Evolutionary conservation across 164 flowering plant genomes (phyloP).

Genomic region (Protea cynaroides): DNA sequence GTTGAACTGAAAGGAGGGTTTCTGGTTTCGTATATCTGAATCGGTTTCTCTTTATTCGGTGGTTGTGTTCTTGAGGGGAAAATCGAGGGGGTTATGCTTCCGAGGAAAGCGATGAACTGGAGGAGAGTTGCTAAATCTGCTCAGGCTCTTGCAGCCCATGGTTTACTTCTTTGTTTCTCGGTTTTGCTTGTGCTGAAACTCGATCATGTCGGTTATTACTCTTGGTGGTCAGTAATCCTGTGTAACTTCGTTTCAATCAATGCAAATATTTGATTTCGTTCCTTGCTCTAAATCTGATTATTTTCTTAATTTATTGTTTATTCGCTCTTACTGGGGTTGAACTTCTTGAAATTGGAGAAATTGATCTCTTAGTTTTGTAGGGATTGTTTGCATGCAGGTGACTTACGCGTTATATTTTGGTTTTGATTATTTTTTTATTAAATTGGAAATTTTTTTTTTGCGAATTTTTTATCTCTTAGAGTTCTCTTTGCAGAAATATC

Average conservation of each 20-base stretch:
- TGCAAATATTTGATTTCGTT: neutral
- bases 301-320: no score
- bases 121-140: constrained; percentile 61
- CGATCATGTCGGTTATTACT: constrained; percentile 43
- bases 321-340: neutral
- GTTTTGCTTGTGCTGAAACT: constrained; percentile 72
- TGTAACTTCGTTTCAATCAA: neutral
- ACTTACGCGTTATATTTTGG: neutral
- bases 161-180: constrained; percentile 62
- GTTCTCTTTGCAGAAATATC: no score
- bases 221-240: constrained; percentile 68
- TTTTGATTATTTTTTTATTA: neutral
- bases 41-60: neutral
- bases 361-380: neutral
- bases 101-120: constrained; percentile 54
- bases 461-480: no score
- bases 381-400: neutral
- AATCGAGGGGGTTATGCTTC: constrained; percentile 3
- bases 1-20: neutral
- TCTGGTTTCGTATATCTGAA: neutral
- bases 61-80: no score
- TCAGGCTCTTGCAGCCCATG: constrained; percentile 62
- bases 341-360: neutral
- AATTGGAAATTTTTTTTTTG: neutral
- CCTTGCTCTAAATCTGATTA: neutral